Evolutionary conservation across 1,284 basidiomycete species (phyloP).

Genomic region (Puccinia polysora): DNA sequence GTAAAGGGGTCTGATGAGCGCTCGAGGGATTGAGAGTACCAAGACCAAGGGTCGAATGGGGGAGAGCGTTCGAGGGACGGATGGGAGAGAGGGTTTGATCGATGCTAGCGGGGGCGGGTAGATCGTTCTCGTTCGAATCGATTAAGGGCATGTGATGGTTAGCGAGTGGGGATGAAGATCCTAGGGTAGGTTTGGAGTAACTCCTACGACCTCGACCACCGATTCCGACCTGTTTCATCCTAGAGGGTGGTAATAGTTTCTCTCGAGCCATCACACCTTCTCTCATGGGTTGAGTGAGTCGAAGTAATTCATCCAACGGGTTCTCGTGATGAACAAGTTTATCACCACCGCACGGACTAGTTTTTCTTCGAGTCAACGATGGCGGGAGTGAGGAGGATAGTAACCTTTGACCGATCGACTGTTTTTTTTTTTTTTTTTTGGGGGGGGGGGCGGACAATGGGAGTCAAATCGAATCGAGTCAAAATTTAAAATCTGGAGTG

Average conservation of each 20-base stretch:
- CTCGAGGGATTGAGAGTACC: background rate
- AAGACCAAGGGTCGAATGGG: background rate
- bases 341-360: background rate
- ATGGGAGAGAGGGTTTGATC: background rate
- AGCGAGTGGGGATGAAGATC: background rate
- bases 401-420: constrained; percentile 8
- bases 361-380: background rate
- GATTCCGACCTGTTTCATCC: constrained; percentile 27
- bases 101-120: background rate
- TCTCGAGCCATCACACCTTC: constrained; percentile 24
- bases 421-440: no score
- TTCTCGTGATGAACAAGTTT: background rate
- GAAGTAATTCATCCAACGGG: constrained; percentile 11
- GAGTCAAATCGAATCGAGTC: background rate
- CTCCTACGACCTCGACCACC: constrained; percentile 13
- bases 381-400: constrained; percentile 16
- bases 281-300: constrained; percentile 25
- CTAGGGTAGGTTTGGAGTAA: background rate
- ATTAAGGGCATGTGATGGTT: background rate
- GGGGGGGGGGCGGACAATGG: no score
- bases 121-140: background rate
- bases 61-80: background rate
- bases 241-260: constrained; percentile 11
- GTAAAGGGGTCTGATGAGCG: constrained; percentile 3
- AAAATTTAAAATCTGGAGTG: background rate